Evolutionary conservation across 495 filamentous ascomycete species (phyloP).

Genomic region (Stereocaulon alpinum): DNA sequence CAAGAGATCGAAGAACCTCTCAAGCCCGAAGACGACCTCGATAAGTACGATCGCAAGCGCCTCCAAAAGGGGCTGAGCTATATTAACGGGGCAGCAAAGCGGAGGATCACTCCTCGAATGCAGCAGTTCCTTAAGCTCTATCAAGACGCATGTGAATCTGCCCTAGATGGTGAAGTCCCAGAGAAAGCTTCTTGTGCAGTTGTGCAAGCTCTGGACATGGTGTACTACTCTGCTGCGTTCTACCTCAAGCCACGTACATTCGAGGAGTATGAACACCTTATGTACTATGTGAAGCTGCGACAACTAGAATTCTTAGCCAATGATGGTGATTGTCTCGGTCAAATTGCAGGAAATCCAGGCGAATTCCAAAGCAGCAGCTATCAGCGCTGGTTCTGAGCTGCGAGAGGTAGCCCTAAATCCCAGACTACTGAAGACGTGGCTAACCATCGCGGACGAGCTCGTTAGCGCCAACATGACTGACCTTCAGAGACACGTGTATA

Average conservation of each 20-base stretch:
- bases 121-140: slow-evolving; percentile 14
- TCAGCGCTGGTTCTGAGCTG: slow-evolving; percentile 1
- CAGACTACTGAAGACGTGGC: slow-evolving; percentile 3
- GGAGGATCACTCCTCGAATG: slow-evolving; percentile 14
- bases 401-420: neutral
- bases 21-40: slow-evolving; percentile 11
- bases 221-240: slow-evolving; percentile 11
- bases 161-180: slow-evolving; percentile 1
- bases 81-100: slow-evolving; percentile 13
- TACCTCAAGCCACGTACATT: slow-evolving; percentile 12
- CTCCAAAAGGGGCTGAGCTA: slow-evolving; percentile 16
- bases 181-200: slow-evolving; percentile 10
- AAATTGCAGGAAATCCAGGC: slow-evolving; percentile 7
- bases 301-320: slow-evolving; percentile 15
- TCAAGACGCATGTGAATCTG: slow-evolving; percentile 16
- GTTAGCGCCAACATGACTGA: slow-evolving; percentile 5
- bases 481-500: slow-evolving; percentile 8
- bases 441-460: slow-evolving; percentile 14
- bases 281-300: slow-evolving; percentile 13
- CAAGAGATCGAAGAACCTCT: slow-evolving; percentile 1
- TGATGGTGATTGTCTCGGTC: slow-evolving; percentile 16
- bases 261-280: slow-evolving; percentile 13
- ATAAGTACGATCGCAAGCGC: slow-evolving; percentile 10
- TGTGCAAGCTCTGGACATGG: slow-evolving; percentile 12
- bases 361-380: slow-evolving; percentile 15